Percentiles rank a stretch among this genome's conserved stretches.
These are phyloP conservation scores for Neoboletus subvelutipes DNA, from an alignment of 768 basidiomycete species.

Conservation along the genomic window DNA sequence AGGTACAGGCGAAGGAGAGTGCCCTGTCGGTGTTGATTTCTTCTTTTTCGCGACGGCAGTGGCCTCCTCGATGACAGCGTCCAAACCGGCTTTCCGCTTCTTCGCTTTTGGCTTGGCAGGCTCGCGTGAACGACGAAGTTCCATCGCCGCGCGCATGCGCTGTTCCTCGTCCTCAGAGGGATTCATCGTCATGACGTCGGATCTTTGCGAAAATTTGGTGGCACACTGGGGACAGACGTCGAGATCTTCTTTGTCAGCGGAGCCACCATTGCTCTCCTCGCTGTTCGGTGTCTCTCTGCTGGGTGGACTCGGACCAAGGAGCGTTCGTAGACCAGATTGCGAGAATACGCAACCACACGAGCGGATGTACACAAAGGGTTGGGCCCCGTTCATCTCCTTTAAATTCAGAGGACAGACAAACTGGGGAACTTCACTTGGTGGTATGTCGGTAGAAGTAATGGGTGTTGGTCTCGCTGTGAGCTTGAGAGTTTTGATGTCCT, in stretches of 20 bases:
- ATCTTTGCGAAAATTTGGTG: slow-evolving; percentile 57
- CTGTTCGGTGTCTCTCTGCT: slow-evolving; percentile 22
- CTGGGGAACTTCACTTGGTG: slow-evolving; percentile 51
- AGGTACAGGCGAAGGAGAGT: slow-evolving; percentile 25
- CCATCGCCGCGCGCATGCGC: slow-evolving; percentile 56
- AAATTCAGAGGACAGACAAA: slow-evolving; percentile 91
- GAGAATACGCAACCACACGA: slow-evolving; percentile 92
- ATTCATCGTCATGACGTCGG: slow-evolving; percentile 66
- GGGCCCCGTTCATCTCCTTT: slow-evolving; percentile 91
- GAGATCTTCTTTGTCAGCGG: slow-evolving; percentile 35
- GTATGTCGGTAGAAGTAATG: slow-evolving; percentile 29
- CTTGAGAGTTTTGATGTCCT: slow-evolving; percentile 86
- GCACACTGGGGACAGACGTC: slow-evolving; percentile 79
- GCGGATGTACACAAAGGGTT: slow-evolving; percentile 85
- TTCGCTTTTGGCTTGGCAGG: slow-evolving; percentile 50
- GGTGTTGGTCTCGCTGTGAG: slow-evolving; percentile 74
- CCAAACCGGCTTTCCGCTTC: slow-evolving; percentile 60
- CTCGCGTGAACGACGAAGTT: slow-evolving; percentile 54
- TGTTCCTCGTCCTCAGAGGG: slow-evolving; percentile 66
- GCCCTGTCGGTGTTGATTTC: slow-evolving; percentile 20
- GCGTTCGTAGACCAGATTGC: slow-evolving; percentile 74
- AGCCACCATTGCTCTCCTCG: slow-evolving; percentile 28
- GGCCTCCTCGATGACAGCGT: slow-evolving; percentile 28
- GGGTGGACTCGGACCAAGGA: slow-evolving; percentile 31
- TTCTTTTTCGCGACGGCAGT: slow-evolving; percentile 44